Conservation (phyloP, 164 flowering plant species). For the Sextonia rubra region DNA sequence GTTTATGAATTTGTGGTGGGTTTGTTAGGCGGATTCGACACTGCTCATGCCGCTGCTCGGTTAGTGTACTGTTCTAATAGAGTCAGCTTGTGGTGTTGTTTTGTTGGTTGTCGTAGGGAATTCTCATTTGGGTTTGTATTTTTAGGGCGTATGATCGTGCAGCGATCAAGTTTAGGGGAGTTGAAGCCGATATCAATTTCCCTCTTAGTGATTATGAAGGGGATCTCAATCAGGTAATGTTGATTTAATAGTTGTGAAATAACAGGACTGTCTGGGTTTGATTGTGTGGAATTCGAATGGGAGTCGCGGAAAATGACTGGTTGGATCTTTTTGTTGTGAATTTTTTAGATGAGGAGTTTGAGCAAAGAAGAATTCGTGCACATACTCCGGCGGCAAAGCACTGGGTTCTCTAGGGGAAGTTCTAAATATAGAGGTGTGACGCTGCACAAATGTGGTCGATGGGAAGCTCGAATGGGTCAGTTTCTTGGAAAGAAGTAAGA, state of each 20-base stretch:
- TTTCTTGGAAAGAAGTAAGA: conserved; percentile 82
- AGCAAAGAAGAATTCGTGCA: conserved; percentile 88
- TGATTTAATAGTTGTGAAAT: not conserved
- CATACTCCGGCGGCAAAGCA: conserved; percentile 81
- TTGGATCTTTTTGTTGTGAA: not conserved
- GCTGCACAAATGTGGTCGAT: conserved; percentile 77
- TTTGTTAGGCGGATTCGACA: conserved; percentile 71
- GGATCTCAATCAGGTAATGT: conserved; percentile 62
- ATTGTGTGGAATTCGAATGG: not conserved
- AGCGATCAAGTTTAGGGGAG: conserved; percentile 86
- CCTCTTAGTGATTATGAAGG: conserved; percentile 66
- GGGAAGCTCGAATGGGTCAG: conserved; percentile 94
- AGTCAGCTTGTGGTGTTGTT: not conserved
- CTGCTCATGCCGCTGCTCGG: conserved; percentile 90
- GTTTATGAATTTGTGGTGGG: conserved; percentile 8
- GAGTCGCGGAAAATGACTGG: not conserved
- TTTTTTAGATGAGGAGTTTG: conserved; percentile 56
- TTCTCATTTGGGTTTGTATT: conserved; percentile 4
- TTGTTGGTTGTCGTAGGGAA: not conserved
- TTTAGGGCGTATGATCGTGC: conserved; percentile 93
- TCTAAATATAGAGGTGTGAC: conserved; percentile 83
- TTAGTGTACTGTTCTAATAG: conserved; percentile 15
- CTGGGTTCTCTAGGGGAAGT: conserved; percentile 74
- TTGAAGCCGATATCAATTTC: conserved; percentile 90
- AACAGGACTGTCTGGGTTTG: not conserved